phyloP scores from a whole-genome alignment of 345 rosid species.

The Lenwebbia sp. region DNA sequence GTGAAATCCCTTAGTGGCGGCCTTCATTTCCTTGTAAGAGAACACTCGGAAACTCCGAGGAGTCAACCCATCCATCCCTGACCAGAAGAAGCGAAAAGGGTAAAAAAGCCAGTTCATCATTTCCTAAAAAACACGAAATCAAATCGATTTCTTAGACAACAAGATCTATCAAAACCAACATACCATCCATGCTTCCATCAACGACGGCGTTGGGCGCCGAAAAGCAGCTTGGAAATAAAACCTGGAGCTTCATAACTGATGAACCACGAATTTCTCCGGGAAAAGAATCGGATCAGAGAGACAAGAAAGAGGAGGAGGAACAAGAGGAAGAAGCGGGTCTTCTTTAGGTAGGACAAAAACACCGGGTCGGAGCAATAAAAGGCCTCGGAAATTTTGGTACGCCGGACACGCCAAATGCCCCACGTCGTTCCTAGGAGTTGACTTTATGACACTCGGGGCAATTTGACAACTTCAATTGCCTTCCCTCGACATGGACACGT shows the following conservation, averaged over 20 bases:
- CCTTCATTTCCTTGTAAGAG: constrained; percentile 23
- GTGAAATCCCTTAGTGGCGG: constrained; percentile 31
- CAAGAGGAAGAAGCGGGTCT: not conserved
- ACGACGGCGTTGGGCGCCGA: not conserved
- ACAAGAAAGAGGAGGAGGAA: not conserved
- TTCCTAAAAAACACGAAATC: not conserved
- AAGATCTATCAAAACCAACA: not conserved
- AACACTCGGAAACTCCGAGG: constrained; percentile 18
- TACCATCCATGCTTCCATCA: not conserved
- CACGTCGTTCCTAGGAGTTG: not conserved
- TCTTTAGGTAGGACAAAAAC: not conserved
- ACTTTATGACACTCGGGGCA: not conserved
- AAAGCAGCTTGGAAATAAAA: constrained; percentile 2
- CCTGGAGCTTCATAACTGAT: not conserved
- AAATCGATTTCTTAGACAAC: not conserved
- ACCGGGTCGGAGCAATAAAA: not conserved
- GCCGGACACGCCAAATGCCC: not conserved
- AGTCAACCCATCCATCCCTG: constrained; percentile 6
- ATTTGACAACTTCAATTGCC: not conserved
- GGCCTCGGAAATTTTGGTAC: not conserved
- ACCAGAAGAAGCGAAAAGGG: not conserved
- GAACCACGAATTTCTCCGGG: not conserved
- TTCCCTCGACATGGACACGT: not conserved
- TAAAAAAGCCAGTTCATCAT: not conserved
- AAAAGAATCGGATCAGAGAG: not conserved